These are phyloP conservation scores for Fomes fomentarius DNA, from an alignment of 1,284 basidiomycete species.

Conservation along the genomic window DNA sequence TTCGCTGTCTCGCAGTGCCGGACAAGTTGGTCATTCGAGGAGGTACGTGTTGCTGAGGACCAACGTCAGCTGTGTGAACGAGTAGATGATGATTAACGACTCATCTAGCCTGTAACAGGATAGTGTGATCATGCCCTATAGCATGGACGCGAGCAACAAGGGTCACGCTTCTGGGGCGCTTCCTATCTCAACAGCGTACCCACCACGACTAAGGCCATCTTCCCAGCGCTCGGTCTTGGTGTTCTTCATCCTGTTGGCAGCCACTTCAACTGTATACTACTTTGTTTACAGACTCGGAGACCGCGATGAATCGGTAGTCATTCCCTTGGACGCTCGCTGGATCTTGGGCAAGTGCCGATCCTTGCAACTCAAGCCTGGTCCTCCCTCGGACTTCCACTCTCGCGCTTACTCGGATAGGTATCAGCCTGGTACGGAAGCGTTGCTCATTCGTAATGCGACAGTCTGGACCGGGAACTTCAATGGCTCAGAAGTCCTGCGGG, in stretches of 20 bases:
- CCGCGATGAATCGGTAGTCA: not conserved
- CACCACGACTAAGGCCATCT: too few species aligned
- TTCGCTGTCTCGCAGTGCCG: too few species aligned
- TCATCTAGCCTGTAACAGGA: too few species aligned
- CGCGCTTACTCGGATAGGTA: constrained; percentile 55
- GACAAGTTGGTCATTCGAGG: too few species aligned
- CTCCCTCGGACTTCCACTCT: constrained; percentile 42
- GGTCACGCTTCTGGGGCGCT: too few species aligned
- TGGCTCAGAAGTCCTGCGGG: constrained; percentile 39
- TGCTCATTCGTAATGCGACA: constrained; percentile 60
- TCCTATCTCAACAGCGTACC: too few species aligned
- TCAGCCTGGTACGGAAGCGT: constrained; percentile 48
- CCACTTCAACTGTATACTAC: not conserved
- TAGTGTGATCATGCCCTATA: too few species aligned
- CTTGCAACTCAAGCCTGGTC: constrained; percentile 36
- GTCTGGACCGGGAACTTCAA: constrained; percentile 54
- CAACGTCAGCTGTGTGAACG: too few species aligned
- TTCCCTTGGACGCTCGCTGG: constrained; percentile 24
- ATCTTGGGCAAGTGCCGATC: constrained; percentile 32
- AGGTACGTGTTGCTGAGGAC: too few species aligned
- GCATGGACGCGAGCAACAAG: too few species aligned
- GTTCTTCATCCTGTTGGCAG: constrained; percentile 2
- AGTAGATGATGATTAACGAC: too few species aligned
- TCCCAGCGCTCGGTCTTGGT: too few species aligned
- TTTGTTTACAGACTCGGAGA: not conserved